Conservation (phyloP, 768 basidiomycete species). For the Tylopilus intermedius region DNA sequence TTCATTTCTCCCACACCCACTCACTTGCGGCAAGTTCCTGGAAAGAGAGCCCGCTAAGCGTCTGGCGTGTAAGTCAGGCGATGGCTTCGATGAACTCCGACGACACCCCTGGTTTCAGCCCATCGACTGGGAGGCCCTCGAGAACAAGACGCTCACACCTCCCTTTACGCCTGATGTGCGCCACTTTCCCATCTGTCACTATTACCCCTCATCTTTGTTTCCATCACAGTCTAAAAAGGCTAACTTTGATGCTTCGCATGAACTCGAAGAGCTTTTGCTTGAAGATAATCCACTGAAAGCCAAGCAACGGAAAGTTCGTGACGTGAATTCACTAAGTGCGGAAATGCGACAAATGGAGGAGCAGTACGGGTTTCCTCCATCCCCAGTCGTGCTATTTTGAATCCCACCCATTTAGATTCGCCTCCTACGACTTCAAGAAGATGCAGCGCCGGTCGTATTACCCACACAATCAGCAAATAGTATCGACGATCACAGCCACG, state of each 20-base stretch:
- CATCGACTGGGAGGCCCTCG: constrained; percentile 88
- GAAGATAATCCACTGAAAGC: constrained; percentile 98
- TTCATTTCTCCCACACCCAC: constrained; percentile 10
- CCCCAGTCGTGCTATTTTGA: not conserved
- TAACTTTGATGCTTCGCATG: constrained; percentile 98
- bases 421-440: constrained; percentile 86
- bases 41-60: constrained; percentile 81
- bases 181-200: constrained; percentile 8
- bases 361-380: constrained; percentile 54
- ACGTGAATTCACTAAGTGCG: constrained; percentile 68
- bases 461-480: constrained; percentile 68
- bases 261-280: constrained; percentile 89
- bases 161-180: constrained; percentile 88
- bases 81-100: constrained; percentile 75
- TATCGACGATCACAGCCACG: constrained; percentile 63
- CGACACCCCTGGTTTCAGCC: constrained; percentile 79
- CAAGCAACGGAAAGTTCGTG: constrained; percentile 86
- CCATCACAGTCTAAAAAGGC: constrained; percentile 85
- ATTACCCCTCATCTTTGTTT: constrained; percentile 2
- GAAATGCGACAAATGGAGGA: constrained; percentile 99
- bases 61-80: constrained; percentile 77
- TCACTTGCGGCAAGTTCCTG: constrained; percentile 54
- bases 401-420: constrained; percentile 53
- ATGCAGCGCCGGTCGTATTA: constrained; percentile 91
- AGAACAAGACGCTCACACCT: constrained; percentile 66